Conservation (phyloP, 2,329 filamentous ascomycete species). For the Beauveria caledonica region DNA sequence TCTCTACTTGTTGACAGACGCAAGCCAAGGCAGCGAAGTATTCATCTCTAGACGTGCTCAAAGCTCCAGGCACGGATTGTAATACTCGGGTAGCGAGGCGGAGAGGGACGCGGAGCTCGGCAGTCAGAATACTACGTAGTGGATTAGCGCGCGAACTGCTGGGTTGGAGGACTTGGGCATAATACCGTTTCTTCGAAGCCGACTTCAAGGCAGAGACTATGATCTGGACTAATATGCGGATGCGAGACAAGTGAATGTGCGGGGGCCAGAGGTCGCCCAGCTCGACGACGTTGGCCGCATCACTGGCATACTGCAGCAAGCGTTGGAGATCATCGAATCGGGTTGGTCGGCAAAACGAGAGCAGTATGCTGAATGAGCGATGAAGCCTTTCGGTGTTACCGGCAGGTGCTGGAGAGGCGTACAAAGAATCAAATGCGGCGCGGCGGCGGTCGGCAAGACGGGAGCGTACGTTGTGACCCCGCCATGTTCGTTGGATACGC, state of each 20-base stretch:
- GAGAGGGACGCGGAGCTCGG: background rate
- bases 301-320: constrained; percentile 37
- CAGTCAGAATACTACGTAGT: background rate
- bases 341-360: constrained; percentile 40
- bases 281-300: constrained; percentile 29
- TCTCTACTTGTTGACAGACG: background rate
- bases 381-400: constrained; percentile 29
- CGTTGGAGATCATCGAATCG: constrained; percentile 39
- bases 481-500: constrained; percentile 72
- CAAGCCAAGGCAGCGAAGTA: background rate
- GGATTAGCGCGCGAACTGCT: background rate
- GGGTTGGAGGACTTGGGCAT: background rate
- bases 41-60: background rate
- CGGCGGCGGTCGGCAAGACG: constrained; percentile 50
- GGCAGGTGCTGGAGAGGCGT: constrained; percentile 29
- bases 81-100: background rate
- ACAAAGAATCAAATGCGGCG: constrained; percentile 53
- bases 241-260: constrained; percentile 21
- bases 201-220: constrained; percentile 27
- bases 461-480: constrained; percentile 61
- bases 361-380: constrained; percentile 38
- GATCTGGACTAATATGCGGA: constrained; percentile 28
- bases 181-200: background rate
- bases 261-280: constrained; percentile 28
- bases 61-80: background rate